Conservation (phyloP, 176 grass and related monocot genomes). For the Lolium perenne region DNA sequence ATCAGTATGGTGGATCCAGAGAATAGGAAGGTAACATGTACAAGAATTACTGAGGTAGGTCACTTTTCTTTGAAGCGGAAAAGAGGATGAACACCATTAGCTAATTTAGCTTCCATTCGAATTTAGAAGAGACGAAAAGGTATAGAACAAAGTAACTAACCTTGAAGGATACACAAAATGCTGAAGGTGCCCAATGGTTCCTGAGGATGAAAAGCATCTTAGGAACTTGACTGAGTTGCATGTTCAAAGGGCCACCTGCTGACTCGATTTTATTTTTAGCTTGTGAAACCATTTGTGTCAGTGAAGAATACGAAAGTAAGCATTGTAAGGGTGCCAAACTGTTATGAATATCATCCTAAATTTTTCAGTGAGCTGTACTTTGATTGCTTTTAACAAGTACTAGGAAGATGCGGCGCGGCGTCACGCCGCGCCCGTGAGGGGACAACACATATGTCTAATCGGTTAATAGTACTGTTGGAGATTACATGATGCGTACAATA, state of each 20-base stretch:
- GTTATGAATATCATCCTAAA: background rate
- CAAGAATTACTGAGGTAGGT: background rate
- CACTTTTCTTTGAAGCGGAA: background rate
- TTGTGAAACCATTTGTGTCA: slow-evolving; percentile 44
- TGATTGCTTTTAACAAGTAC: background rate
- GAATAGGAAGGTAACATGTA: background rate
- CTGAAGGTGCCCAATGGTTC: slow-evolving; percentile 73
- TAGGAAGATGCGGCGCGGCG: no score
- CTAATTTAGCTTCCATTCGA: background rate
- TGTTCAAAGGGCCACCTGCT: slow-evolving; percentile 81
- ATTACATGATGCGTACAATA: no score
- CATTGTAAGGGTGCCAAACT: slow-evolving; percentile 7
- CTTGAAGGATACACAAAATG: slow-evolving; percentile 97
- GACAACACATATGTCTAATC: no score
- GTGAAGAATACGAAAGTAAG: background rate
- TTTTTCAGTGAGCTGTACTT: background rate
- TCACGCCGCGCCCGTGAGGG: no score
- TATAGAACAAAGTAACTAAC: slow-evolving; percentile 21
- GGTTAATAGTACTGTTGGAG: no score
- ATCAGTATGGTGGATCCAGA: background rate
- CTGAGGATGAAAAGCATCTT: slow-evolving; percentile 88
- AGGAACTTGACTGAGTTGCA: slow-evolving; percentile 86
- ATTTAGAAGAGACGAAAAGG: background rate
- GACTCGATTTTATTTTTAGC: slow-evolving; percentile 97
- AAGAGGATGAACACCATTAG: background rate